Evolutionary conservation across 768 basidiomycete species (phyloP).

Genomic region (Podaxis sp.): DNA sequence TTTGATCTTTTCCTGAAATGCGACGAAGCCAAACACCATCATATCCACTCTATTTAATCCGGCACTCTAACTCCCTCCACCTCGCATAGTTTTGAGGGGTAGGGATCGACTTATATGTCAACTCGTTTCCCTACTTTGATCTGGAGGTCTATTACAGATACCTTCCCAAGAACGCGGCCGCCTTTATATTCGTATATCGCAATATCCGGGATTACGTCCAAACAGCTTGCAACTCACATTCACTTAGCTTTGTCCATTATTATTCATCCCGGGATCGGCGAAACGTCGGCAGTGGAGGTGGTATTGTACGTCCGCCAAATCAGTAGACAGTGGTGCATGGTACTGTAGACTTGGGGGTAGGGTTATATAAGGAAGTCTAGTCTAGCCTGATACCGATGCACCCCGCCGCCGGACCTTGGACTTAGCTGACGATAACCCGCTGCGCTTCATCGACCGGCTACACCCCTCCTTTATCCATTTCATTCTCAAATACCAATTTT

Average conservation of each 20-base stretch:
- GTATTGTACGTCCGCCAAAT: slow-evolving; percentile 1
- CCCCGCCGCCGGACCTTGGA: slow-evolving; percentile 6
- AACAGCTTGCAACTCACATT: background rate
- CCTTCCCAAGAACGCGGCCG: background rate
- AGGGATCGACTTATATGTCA: slow-evolving; percentile 4
- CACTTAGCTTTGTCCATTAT: background rate
- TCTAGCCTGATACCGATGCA: background rate
- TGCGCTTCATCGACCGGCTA: background rate
- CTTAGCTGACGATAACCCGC: background rate
- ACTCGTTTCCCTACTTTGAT: slow-evolving; percentile 1
- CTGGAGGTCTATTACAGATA: background rate
- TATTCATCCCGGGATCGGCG: background rate
- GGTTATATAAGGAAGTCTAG: slow-evolving; percentile 15
- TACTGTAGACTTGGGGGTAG: background rate
- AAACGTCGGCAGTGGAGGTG: slow-evolving; percentile 9
- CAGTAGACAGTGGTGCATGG: slow-evolving; percentile 7
- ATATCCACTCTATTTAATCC: background rate
- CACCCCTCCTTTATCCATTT: background rate
- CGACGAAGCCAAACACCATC: background rate
- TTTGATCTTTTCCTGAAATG: background rate
- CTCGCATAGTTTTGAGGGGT: background rate
- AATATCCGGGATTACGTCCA: background rate
- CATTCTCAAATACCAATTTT: background rate
- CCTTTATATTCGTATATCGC: background rate
- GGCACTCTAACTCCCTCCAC: background rate